A percentile compares a stretch with the other conserved stretches of the same genome.
Evolutionary conservation across 495 filamentous ascomycete species (phyloP).

Genomic region (Hypoxylon fuscum): DNA sequence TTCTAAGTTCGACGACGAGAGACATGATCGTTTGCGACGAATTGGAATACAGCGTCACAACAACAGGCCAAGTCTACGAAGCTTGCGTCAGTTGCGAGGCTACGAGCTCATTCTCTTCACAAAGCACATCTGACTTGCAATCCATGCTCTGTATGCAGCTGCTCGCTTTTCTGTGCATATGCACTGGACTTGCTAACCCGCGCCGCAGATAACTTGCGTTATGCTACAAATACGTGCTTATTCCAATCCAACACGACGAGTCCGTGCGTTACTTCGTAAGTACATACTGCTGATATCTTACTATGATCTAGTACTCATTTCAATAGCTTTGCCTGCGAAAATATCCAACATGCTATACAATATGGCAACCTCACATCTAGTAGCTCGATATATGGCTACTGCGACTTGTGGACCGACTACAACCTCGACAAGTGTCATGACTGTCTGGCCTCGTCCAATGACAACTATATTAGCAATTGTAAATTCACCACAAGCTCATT

Average conservation of each 20-base stretch:
- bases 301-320: constrained; percentile 19
- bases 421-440: constrained; percentile 45
- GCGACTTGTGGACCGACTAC: constrained; percentile 47
- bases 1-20: constrained; percentile 45
- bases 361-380: constrained; percentile 49
- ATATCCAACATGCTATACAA: constrained; percentile 46
- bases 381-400: constrained; percentile 51
- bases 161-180: neutral
- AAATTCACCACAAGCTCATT: constrained; percentile 2
- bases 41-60: constrained; percentile 31
- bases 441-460: constrained; percentile 43
- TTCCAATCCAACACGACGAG: constrained; percentile 39
- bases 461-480: constrained; percentile 54
- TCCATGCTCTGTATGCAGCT: constrained; percentile 52
- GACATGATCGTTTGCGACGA: constrained; percentile 53
- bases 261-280: constrained; percentile 55
- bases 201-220: constrained; percentile 56
- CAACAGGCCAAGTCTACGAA: constrained; percentile 50
- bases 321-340: constrained; percentile 51
- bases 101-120: constrained; percentile 47
- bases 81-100: constrained; percentile 54
- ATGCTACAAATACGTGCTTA: constrained; percentile 52
- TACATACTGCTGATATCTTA: neutral
- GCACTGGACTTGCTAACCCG: constrained; percentile 5
- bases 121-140: constrained; percentile 48